phyloP scores from a whole-genome alignment of 495 filamentous ascomycete species.

The Chaetomium fimeti region DNA sequence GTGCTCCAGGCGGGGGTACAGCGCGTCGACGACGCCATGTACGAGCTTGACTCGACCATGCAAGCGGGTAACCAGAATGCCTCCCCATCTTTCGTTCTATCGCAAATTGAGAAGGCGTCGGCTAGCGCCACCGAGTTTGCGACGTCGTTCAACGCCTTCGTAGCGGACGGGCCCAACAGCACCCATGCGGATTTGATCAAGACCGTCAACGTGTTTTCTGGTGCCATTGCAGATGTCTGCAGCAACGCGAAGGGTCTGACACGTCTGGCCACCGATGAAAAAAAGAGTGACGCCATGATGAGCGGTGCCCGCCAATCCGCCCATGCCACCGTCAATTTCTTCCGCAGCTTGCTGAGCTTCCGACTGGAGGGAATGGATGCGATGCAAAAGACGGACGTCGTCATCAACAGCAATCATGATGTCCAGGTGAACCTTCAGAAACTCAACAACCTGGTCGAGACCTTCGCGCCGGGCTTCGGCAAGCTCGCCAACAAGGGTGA shows the following conservation, averaged over 20 bases:
- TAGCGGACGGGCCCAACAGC: conserved; percentile 93
- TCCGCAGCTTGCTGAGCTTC: conserved; percentile 91
- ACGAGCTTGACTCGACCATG: conserved; percentile 96
- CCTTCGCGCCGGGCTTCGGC: conserved; percentile 79
- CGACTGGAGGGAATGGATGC: conserved; percentile 84
- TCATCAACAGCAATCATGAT: conserved; percentile 94
- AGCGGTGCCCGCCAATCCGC: conserved; percentile 81
- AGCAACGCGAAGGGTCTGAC: conserved; percentile 95
- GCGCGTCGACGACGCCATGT: conserved; percentile 92
- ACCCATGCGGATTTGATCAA: conserved; percentile 89
- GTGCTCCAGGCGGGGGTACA: conserved; percentile 91
- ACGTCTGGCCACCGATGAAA: conserved; percentile 91
- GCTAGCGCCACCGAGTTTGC: conserved; percentile 93
- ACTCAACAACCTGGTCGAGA: conserved; percentile 86
- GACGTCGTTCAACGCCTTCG: conserved; percentile 95
- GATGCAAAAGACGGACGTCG: conserved; percentile 86
- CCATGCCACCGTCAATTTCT: conserved; percentile 87
- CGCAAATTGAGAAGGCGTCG: conserved; percentile 96
- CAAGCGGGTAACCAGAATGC: conserved; percentile 98
- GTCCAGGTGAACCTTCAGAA: conserved; percentile 88
- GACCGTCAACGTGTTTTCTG: conserved; percentile 83
- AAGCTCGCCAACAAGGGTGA: conserved; percentile 81
- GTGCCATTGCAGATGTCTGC: conserved; percentile 88
- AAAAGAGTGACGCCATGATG: conserved; percentile 80
- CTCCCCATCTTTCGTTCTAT: conserved; percentile 90